Evolutionary conservation across 164 flowering plant genomes (phyloP).

Genomic region (Chloranthus sessilifolius): DNA sequence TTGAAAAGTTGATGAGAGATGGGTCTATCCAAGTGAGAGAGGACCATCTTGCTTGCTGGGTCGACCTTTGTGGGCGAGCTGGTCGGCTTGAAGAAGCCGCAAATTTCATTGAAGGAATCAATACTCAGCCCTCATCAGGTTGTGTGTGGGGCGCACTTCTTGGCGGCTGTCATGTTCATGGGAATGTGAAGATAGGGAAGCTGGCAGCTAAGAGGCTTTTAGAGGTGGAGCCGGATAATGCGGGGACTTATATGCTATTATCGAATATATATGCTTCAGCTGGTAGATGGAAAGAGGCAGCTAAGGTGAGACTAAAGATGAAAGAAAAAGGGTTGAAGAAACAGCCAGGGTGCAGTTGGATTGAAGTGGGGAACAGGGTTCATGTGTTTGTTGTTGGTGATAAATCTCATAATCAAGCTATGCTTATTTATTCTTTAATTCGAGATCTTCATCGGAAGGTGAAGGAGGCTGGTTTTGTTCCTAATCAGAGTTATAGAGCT

Average conservation of each 20-base stretch:
- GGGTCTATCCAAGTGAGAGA: conserved; percentile 9
- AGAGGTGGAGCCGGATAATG: conserved; percentile 15
- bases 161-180: conserved; percentile 16
- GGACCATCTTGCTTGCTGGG: conserved; percentile 17
- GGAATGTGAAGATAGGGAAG: conserved; percentile 12
- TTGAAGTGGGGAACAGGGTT: conserved; percentile 15
- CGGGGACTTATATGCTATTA: conserved; percentile 12
- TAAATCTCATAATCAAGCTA: conserved; percentile 16
- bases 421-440: conserved; percentile 12
- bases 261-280: conserved; percentile 16
- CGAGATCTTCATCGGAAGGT: conserved; percentile 8
- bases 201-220: conserved; percentile 14
- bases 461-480: conserved; percentile 10
- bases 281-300: conserved; percentile 18
- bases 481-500: conserved; percentile 1
- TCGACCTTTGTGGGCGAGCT: conserved; percentile 16
- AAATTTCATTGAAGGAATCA: conserved; percentile 5
- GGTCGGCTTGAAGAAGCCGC: conserved; percentile 18
- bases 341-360: conserved; percentile 20
- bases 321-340: conserved; percentile 15
- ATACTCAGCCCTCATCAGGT: conserved; percentile 7
- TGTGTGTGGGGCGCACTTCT: conserved; percentile 18
- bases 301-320: conserved; percentile 15
- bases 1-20: conserved; percentile 4
- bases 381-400: conserved; percentile 16